Evolutionary conservation across 371 early-diverging fungal species (phyloP).

Genomic region (Nematocida minor): DNA sequence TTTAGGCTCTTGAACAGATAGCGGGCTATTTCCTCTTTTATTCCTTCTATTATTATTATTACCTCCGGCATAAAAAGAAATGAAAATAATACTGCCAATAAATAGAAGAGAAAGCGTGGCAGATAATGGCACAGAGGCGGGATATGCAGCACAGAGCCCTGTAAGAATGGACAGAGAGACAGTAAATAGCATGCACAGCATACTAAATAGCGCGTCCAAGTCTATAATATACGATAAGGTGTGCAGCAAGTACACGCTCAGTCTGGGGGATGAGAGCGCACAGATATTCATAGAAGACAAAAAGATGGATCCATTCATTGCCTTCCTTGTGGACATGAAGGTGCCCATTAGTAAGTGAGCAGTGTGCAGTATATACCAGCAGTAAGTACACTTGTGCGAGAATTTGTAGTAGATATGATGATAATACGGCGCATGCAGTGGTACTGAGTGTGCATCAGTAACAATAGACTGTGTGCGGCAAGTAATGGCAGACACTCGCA

Average conservation of each 20-base stretch:
- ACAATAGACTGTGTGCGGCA: no score
- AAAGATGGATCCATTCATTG: background rate
- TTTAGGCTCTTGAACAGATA: background rate
- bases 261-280: background rate
- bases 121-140: no score
- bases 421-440: no score
- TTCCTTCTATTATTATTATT: slow-evolving; percentile 37
- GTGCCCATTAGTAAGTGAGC: no score
- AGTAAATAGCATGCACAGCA: background rate
- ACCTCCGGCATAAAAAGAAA: slow-evolving; percentile 9
- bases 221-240: background rate
- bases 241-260: background rate
- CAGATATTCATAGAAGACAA: background rate
- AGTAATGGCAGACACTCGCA: no score
- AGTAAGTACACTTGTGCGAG: no score
- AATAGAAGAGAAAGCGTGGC: no score
- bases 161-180: background rate
- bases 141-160: background rate
- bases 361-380: no score
- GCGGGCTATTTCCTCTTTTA: slow-evolving; percentile 36
- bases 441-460: no score
- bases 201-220: background rate
- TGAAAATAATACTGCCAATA: slow-evolving; percentile 17
- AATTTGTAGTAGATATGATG: no score
- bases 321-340: background rate